Percentiles rank a stretch among this genome's conserved stretches.
Evolutionary conservation across 2,329 filamentous ascomycete genomes (phyloP).

Genomic region (Zarea fungicola): DNA sequence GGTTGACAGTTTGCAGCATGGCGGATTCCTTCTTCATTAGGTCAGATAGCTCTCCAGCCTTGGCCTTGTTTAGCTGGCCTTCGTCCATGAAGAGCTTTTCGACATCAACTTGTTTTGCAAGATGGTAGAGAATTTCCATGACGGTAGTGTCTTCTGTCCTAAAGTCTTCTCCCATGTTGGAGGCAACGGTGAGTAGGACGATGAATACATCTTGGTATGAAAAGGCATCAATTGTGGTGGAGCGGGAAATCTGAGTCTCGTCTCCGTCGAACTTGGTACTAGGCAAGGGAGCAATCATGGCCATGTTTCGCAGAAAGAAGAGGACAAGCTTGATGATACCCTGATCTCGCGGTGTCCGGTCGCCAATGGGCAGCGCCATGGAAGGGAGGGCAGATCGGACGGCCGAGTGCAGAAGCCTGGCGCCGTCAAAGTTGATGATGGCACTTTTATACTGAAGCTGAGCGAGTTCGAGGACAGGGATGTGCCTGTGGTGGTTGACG

Average conservation of each 20-base stretch:
- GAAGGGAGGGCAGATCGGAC: constrained; percentile 78
- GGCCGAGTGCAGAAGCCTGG: constrained; percentile 71
- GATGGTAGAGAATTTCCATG: constrained; percentile 86
- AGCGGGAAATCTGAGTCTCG: constrained; percentile 82
- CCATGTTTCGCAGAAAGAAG: constrained; percentile 84
- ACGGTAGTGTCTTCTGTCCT: constrained; percentile 81
- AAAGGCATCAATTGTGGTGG: constrained; percentile 82
- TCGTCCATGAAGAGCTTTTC: constrained; percentile 83
- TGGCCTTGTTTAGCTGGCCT: constrained; percentile 61
- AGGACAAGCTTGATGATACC: constrained; percentile 88
- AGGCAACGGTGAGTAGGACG: constrained; percentile 78
- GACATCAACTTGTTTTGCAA: constrained; percentile 84
- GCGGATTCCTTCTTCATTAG: constrained; percentile 77
- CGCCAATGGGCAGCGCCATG: constrained; percentile 72
- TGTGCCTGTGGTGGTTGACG: constrained; percentile 85
- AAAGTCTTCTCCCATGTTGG: constrained; percentile 92
- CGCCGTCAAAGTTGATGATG: constrained; percentile 76
- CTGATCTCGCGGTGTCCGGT: constrained; percentile 75
- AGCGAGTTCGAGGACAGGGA: constrained; percentile 80
- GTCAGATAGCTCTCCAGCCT: constrained; percentile 66
- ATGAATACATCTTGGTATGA: constrained; percentile 87
- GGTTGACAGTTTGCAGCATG: constrained; percentile 73
- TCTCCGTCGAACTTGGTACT: constrained; percentile 77
- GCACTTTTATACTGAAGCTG: constrained; percentile 87
- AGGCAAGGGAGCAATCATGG: constrained; percentile 71